A percentile compares a stretch with the other conserved stretches of the same genome.
These are phyloP conservation scores for Pichia sp. DNA, from an alignment of 1,139 yeast species.

Conservation along the genomic window DNA sequence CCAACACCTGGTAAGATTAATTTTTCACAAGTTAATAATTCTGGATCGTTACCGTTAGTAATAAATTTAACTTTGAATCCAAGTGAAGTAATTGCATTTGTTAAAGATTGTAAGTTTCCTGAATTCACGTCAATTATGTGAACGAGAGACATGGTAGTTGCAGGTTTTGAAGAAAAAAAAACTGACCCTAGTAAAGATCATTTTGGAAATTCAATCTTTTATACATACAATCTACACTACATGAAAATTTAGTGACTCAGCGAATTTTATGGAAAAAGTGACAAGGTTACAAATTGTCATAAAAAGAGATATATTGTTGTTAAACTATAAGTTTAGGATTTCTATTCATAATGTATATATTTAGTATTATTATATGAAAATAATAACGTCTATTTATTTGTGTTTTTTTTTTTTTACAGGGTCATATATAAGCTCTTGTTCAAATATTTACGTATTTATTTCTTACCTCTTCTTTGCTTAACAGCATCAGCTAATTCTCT, in stretches of 20 bases:
- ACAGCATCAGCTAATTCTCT: constrained; percentile 76
- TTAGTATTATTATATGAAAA: neutral
- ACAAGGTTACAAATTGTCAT: too few relatives aligned
- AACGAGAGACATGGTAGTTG: constrained; percentile 33
- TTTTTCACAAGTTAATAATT: constrained; percentile 42
- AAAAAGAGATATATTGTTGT: too few relatives aligned
- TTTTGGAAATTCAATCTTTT: too few relatives aligned
- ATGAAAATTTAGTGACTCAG: too few relatives aligned
- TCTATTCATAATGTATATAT: too few relatives aligned
- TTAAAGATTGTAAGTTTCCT: constrained; percentile 84
- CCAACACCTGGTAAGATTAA: constrained; percentile 92
- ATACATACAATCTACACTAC: too few relatives aligned
- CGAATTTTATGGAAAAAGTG: too few relatives aligned
- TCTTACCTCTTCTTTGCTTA: constrained; percentile 57
- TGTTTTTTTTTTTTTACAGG: neutral
- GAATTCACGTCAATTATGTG: constrained; percentile 91
- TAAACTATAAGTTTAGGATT: too few relatives aligned
- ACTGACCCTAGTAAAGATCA: neutral
- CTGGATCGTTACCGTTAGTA: constrained; percentile 36
- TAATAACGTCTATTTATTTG: neutral
- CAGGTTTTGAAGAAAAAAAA: too few relatives aligned
- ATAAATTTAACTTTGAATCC: constrained; percentile 62
- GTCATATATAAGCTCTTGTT: neutral
- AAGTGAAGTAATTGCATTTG: constrained; percentile 72
- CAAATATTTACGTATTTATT: neutral